Base-by-base conservation (phyloP, 1,139 yeast species). In the Kurtzmaniella quercitrusa region DNA sequence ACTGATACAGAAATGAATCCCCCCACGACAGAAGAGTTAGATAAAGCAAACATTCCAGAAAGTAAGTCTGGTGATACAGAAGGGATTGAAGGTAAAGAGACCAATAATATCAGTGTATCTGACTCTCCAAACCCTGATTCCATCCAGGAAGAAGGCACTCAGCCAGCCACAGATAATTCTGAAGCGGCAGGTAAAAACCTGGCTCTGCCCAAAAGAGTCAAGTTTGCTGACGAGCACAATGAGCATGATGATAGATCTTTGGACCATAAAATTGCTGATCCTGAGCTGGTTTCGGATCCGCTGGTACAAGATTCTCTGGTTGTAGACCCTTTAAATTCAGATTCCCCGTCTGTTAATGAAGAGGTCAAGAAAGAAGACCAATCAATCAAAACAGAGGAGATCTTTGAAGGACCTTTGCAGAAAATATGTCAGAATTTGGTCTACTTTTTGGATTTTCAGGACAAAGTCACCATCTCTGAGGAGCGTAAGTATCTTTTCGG, bases 391-490 rank as follows among this genome's bases (percentile, higher is more conserved):
- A 46, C n/a, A 51, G 51, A 55, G 15, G 67, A 62, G 37, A 50
- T 69, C 0, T 79, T 71, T 51, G 82, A 82, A 59, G 91, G 93
- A 0, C 94, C 94, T 1, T 58, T 67, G 2, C 88, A 82, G 52
- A 68, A 73, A 45, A 78, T 82, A 1, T 70, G 79, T 1, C 68
- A 77, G 34, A 79, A 80, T 51, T 65, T 64, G 39, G 55, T 84
- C 0, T 65, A 71, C 10, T 61, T 82, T 39, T 63, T 77, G 44
- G 75, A 77, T 44, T 79, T 80, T 50, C 68, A 68, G 10, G 64
- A 65, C 33, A 36, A 19, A 21, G 21, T 19, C 6, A 21, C 25
- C 19, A 27, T 14, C n/a, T 56, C 58, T 25, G 54, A 56, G 16
- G 50, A 46, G 14, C 46, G 48, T 19, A 60, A 58, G 1, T 52